Evolutionary conservation across 1,139 yeast genomes (phyloP).

Genomic region (Citeromyces siamensis): DNA sequence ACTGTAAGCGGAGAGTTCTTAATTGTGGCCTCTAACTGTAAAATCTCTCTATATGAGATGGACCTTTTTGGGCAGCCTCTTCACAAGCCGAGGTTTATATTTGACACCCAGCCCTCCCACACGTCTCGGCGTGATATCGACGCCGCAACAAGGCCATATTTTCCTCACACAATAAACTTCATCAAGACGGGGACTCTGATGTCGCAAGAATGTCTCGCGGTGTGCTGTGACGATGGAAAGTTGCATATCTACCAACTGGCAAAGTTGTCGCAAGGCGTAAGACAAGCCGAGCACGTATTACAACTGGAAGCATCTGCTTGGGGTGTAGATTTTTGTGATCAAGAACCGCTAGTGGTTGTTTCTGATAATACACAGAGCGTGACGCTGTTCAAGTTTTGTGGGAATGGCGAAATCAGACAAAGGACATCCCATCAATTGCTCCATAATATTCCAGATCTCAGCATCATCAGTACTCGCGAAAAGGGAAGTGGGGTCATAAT

Average conservation of each 20-base stretch:
- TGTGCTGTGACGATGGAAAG: slow-evolving; percentile 47
- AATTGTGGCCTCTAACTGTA: background rate
- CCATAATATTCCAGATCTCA: slow-evolving; percentile 51
- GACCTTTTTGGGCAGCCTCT: background rate
- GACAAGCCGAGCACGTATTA: slow-evolving; percentile 25
- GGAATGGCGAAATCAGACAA: slow-evolving; percentile 18
- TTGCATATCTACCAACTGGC: slow-evolving; percentile 30
- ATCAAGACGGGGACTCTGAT: slow-evolving; percentile 20
- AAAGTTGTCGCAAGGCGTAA: slow-evolving; percentile 15
- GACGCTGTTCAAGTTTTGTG: slow-evolving; percentile 25
- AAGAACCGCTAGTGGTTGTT: slow-evolving; percentile 29
- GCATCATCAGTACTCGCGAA: slow-evolving; percentile 24
- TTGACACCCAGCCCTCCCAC: slow-evolving; percentile 28
- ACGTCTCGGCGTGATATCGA: slow-evolving; percentile 23
- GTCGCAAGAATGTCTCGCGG: slow-evolving; percentile 27
- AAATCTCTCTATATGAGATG: background rate
- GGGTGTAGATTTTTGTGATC: slow-evolving; percentile 42
- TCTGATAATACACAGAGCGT: slow-evolving; percentile 48
- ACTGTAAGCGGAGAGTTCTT: slow-evolving; percentile 10
- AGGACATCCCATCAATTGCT: slow-evolving; percentile 22
- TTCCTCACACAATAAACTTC: slow-evolving; percentile 47
- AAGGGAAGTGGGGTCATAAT: background rate
- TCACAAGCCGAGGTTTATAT: slow-evolving; percentile 16
- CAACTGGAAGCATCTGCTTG: slow-evolving; percentile 37
- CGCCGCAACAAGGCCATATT: slow-evolving; percentile 28